Percentiles rank a stretch among this genome's conserved stretches.
Conservation (phyloP, 2,329 filamentous ascomycete species). For the Saccharata proteae region DNA sequence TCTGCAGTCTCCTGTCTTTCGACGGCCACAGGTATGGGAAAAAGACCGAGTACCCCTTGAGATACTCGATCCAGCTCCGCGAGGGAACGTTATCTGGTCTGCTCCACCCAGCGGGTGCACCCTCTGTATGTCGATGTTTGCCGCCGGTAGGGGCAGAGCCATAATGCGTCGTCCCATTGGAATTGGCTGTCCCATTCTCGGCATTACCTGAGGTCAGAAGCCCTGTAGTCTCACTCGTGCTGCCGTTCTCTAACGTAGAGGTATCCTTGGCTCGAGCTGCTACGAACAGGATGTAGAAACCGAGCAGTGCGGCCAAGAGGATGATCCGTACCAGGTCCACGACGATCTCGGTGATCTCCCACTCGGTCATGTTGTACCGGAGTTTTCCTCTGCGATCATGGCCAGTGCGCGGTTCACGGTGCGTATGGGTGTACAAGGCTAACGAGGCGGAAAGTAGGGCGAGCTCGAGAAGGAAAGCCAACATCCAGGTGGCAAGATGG, state of each 20-base stretch:
- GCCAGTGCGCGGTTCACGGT: constrained; percentile 49
- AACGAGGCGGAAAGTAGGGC: constrained; percentile 59
- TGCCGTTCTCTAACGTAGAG: constrained; percentile 14
- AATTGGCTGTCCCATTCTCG: constrained; percentile 38
- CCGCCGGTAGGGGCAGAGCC: constrained; percentile 35
- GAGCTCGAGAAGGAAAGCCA: constrained; percentile 61
- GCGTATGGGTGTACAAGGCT: constrained; percentile 53
- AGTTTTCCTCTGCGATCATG: constrained; percentile 17
- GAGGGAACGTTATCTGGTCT: constrained; percentile 75
- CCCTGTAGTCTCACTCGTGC: constrained; percentile 47
- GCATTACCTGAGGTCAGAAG: constrained; percentile 41
- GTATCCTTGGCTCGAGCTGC: constrained; percentile 16
- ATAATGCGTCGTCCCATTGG: constrained; percentile 38
- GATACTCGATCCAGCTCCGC: constrained; percentile 92
- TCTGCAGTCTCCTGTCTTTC: constrained; percentile 61
- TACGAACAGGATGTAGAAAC: constrained; percentile 47
- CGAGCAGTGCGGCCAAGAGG: constrained; percentile 46
- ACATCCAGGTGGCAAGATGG: constrained; percentile 68
- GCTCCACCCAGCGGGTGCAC: constrained; percentile 70
- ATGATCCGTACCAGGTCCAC: constrained; percentile 58
- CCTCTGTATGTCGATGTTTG: constrained; percentile 35
- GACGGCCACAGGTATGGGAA: constrained; percentile 95
- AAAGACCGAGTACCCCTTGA: constrained; percentile 83
- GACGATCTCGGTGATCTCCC: constrained; percentile 54
- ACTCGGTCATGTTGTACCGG: constrained; percentile 35